Conservation (phyloP, 2,329 filamentous ascomycete species). For the Colletotrichum sidae region DNA sequence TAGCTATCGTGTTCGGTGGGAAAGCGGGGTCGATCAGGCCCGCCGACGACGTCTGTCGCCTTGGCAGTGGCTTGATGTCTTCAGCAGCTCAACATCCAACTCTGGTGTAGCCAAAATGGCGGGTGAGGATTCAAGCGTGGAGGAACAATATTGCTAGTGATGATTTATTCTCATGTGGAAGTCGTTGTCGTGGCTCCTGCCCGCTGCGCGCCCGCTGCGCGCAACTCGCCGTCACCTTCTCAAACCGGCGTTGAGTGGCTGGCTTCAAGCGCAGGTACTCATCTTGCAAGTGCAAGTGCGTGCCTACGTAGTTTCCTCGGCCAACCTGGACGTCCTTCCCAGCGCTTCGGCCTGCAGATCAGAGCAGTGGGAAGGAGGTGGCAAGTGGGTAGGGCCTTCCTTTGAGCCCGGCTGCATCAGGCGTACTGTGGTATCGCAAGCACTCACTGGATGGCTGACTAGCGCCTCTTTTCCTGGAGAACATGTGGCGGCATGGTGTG, state of each 20-base stretch:
- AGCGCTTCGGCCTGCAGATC: no score
- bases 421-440: constrained; percentile 14
- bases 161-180: no score
- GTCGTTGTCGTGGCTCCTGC: not conserved
- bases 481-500: constrained; percentile 20
- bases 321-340: no score
- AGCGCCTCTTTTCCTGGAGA: constrained; percentile 12
- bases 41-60: not conserved
- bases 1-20: constrained; percentile 14
- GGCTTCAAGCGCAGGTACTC: no score
- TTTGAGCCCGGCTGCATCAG: constrained; percentile 9
- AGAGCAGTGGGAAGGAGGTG: not conserved
- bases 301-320: no score
- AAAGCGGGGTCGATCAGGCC: constrained; percentile 19
- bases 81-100: not conserved
- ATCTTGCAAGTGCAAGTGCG: no score
- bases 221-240: constrained; percentile 18
- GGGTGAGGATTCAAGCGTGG: not conserved
- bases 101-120: not conserved
- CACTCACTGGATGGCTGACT: constrained; percentile 9
- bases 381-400: constrained; percentile 9
- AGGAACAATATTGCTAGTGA: no score
- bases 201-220: constrained; percentile 5
- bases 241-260: no score
- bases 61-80: not conserved